Conservation (phyloP, 306 rosid species). For the Trifolium dubium region DNA sequence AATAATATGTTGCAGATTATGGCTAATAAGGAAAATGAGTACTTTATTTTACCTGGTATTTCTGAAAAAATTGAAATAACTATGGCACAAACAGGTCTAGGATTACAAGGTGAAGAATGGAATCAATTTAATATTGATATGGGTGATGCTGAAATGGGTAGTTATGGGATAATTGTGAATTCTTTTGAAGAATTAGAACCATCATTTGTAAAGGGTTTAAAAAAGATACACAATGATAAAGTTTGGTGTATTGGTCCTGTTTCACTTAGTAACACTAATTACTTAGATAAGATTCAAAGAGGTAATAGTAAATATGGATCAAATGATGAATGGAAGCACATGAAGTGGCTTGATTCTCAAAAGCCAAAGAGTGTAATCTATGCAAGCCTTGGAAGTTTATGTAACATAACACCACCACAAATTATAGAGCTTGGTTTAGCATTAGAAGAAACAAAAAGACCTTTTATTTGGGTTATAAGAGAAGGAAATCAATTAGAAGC, state of each 20-base stretch:
- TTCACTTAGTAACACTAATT: slow-evolving; percentile 47
- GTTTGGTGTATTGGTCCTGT: slow-evolving; percentile 67
- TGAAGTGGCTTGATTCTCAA: slow-evolving; percentile 59
- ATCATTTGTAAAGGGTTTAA: slow-evolving; percentile 47
- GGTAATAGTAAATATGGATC: slow-evolving; percentile 53
- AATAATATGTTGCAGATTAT: slow-evolving; percentile 16
- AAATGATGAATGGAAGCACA: slow-evolving; percentile 39
- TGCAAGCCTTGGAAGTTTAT: slow-evolving; percentile 63
- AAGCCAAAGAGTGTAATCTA: slow-evolving; percentile 50
- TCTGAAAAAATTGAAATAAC: slow-evolving; percentile 54
- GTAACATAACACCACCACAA: slow-evolving; percentile 39
- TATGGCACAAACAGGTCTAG: slow-evolving; percentile 19
- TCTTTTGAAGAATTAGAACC: slow-evolving; percentile 72
- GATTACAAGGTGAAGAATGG: neutral
- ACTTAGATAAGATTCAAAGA: slow-evolving; percentile 58
- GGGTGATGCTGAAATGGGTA: slow-evolving; percentile 40
- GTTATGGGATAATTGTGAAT: slow-evolving; percentile 54
- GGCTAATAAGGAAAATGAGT: slow-evolving; percentile 35
- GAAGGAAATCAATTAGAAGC: slow-evolving; percentile 37
- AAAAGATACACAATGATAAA: slow-evolving; percentile 42
- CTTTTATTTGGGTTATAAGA: slow-evolving; percentile 63
- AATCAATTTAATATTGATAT: neutral
- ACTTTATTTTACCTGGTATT: slow-evolving; percentile 48
- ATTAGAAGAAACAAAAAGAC: slow-evolving; percentile 56
- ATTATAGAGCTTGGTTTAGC: slow-evolving; percentile 54